phyloP scores from a whole-genome alignment of 2,329 filamentous ascomycete genomes.

The Ascochyta koolunga region DNA sequence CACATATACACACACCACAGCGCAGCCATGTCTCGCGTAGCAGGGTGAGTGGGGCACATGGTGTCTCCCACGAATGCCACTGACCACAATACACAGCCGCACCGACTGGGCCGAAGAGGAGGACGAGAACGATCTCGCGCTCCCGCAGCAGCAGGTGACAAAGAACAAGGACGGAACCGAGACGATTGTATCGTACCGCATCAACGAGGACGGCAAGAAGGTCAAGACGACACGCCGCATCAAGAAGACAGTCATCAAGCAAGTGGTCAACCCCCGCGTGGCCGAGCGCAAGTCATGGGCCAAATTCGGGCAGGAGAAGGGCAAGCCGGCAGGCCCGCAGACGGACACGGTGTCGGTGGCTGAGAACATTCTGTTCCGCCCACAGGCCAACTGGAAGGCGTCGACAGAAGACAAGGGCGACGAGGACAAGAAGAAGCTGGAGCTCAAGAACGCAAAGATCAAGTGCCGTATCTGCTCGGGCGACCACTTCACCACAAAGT shows the following conservation, averaged over 20 bases:
- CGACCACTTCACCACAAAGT: conserved; percentile 98
- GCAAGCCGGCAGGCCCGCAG: conserved; percentile 81
- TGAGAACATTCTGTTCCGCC: conserved; percentile 98
- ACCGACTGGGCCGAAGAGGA: conserved; percentile 92
- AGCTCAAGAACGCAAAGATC: conserved; percentile 97
- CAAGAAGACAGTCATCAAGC: conserved; percentile 87
- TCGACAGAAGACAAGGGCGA: conserved; percentile 78
- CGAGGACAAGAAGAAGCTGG: conserved; percentile 71
- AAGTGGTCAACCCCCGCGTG: conserved; percentile 94
- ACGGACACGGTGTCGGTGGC: conserved; percentile 90
- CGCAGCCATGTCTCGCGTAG: conserved; percentile 47
- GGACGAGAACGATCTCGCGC: conserved; percentile 86
- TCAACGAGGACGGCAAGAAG: conserved; percentile 93
- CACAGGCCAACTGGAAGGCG: conserved; percentile 91
- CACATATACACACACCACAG: conserved; percentile 15
- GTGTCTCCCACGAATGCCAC: not conserved
- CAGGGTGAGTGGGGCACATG: conserved; percentile 36
- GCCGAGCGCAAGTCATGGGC: conserved; percentile 91
- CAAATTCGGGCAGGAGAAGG: conserved; percentile 91
- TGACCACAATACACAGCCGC: conserved; percentile 51
- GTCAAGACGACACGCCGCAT: conserved; percentile 97
- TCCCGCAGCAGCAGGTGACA: conserved; percentile 86
- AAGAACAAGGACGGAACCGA: conserved; percentile 99
- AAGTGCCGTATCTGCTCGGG: conserved; percentile 99
- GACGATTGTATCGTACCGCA: conserved; percentile 86